Evolutionary conservation across 768 basidiomycete genomes (phyloP).

Genomic region (Melanogaster broomeanus): DNA sequence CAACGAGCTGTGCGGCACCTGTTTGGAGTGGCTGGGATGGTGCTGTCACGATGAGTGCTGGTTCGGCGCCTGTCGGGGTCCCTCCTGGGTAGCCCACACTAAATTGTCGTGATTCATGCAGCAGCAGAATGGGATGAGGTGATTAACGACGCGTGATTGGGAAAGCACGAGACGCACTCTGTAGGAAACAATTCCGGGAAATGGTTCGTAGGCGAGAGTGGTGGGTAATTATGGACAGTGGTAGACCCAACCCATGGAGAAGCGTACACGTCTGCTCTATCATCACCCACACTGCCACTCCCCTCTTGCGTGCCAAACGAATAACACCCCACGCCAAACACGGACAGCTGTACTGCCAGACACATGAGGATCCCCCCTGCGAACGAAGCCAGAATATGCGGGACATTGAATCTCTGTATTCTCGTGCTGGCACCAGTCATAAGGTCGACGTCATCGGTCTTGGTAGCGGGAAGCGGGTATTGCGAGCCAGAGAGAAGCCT

Average conservation of each 20-base stretch:
- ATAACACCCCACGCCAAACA: conserved; percentile 36
- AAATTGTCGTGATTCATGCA: not conserved
- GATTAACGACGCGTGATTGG: not conserved
- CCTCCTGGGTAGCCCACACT: conserved; percentile 73
- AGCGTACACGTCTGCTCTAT: conserved; percentile 43
- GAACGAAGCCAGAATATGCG: conserved; percentile 52
- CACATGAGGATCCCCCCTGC: conserved; percentile 53
- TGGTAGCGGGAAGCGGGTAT: conserved; percentile 8
- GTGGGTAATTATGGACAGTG: conserved; percentile 68
- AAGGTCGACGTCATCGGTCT: conserved; percentile 7
- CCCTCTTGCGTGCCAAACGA: conserved; percentile 10
- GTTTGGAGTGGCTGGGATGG: conserved; percentile 80
- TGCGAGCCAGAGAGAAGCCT: conserved; percentile 36
- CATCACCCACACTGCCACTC: not conserved
- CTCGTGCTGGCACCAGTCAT: conserved; percentile 19
- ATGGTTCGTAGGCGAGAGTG: conserved; percentile 69
- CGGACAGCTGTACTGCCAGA: conserved; percentile 48
- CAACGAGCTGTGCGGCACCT: conserved; percentile 63
- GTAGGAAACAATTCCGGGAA: conserved; percentile 76
- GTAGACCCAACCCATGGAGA: conserved; percentile 75
- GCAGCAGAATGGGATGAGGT: not conserved
- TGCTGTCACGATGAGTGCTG: conserved; percentile 70
- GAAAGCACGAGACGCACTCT: conserved; percentile 25
- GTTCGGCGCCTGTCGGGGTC: conserved; percentile 80
- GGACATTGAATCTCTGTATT: conserved; percentile 10